Evolutionary conservation across 2,329 filamentous ascomycete genomes (phyloP).

Genomic region (Aspergillus floridensis): DNA sequence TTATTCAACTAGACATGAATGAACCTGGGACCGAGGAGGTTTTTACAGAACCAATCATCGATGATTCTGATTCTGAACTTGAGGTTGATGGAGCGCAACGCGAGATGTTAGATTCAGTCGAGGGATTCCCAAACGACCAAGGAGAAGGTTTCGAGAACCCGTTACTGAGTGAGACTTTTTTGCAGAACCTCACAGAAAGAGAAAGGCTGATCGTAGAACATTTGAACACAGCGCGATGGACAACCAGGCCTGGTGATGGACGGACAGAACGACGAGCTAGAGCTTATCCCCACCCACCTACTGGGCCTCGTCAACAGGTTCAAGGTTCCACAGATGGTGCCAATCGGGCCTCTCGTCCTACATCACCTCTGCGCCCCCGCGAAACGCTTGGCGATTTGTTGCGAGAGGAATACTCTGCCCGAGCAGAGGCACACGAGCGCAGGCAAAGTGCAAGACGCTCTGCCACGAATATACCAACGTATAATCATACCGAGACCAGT

Average conservation of each 20-base stretch:
- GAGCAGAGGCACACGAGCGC: conserved; percentile 23
- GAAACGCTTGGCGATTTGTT: conserved; percentile 31
- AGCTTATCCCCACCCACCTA: conserved; percentile 26
- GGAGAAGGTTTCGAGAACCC: conserved; percentile 25
- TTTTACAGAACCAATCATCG: conserved; percentile 29
- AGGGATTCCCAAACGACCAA: conserved; percentile 22
- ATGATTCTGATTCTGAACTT: conserved; percentile 26
- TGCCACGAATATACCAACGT: conserved; percentile 43
- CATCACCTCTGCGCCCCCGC: conserved; percentile 31
- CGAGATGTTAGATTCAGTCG: conserved; percentile 25
- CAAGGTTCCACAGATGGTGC: conserved; percentile 31
- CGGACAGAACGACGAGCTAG: conserved; percentile 30
- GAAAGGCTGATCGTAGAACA: conserved; percentile 46
- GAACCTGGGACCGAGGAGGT: conserved; percentile 35
- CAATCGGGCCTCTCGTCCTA: conserved; percentile 32
- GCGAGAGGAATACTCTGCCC: conserved; percentile 31
- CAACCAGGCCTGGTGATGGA: conserved; percentile 33
- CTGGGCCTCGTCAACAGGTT: conserved; percentile 26
- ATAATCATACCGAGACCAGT: conserved; percentile 25
- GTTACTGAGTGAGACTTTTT: conserved; percentile 35
- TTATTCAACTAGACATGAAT: conserved; percentile 37
- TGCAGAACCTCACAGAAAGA: conserved; percentile 41
- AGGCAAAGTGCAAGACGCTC: conserved; percentile 37
- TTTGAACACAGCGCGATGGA: conserved; percentile 42
- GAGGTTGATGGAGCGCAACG: conserved; percentile 25